Conservation (phyloP, 805 yeast genomes). For the Saccharomycopsis sp. region DNA sequence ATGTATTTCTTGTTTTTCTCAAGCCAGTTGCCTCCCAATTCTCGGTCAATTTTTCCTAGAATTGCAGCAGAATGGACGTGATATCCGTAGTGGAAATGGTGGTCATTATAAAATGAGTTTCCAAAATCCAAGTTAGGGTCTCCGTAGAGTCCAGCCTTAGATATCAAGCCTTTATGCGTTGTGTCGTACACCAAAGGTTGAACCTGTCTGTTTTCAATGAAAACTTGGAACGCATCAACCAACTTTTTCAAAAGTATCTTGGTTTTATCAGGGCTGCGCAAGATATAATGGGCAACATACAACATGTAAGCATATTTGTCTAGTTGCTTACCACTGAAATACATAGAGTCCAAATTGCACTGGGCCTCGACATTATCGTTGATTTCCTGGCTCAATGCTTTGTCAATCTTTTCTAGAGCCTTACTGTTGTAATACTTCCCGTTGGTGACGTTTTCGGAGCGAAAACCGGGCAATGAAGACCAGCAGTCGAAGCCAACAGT, state of each 20-base stretch:
- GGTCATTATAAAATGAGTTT: slow-evolving; percentile 65
- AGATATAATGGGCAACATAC: slow-evolving; percentile 60
- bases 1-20: slow-evolving; percentile 45
- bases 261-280: slow-evolving; percentile 51
- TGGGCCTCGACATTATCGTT: slow-evolving; percentile 47
- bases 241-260: slow-evolving; percentile 45
- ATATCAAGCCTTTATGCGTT: slow-evolving; percentile 71
- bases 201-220: slow-evolving; percentile 60
- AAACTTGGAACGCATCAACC: slow-evolving; percentile 63
- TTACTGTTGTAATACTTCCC: slow-evolving; percentile 33
- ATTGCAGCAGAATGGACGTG: slow-evolving; percentile 68
- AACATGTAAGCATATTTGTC: slow-evolving; percentile 88
- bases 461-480: slow-evolving; percentile 39
- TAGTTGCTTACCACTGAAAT: slow-evolving; percentile 78
- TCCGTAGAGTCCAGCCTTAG: slow-evolving; percentile 51
- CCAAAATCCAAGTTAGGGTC: slow-evolving; percentile 60
- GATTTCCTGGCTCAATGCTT: slow-evolving; percentile 47
- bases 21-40: slow-evolving; percentile 46
- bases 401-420: slow-evolving; percentile 35
- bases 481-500: slow-evolving; percentile 49
- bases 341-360: slow-evolving; percentile 78
- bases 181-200: slow-evolving; percentile 74
- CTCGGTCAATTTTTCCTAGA: slow-evolving; percentile 47
- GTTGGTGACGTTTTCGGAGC: slow-evolving; percentile 27
- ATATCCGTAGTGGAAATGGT: slow-evolving; percentile 72